These are phyloP conservation scores for Fusarium sp. DNA, from an alignment of 2,329 filamentous ascomycete genomes.

Conservation along the genomic window DNA sequence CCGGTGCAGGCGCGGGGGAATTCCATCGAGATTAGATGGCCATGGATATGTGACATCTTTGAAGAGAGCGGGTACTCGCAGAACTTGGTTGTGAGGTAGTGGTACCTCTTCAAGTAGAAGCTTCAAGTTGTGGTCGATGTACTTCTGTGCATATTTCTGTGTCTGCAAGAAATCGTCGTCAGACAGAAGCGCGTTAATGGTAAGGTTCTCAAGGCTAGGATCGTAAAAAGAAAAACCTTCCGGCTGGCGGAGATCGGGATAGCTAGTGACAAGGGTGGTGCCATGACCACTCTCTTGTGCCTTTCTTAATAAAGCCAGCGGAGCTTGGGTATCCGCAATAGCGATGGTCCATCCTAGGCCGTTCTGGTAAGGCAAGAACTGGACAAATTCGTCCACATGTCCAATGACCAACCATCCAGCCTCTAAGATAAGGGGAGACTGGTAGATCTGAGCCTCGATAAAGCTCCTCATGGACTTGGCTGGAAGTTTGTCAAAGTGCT, in stretches of 20 bases:
- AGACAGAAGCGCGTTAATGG: slow-evolving; percentile 25
- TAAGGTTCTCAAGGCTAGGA: not conserved
- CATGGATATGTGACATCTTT: not conserved
- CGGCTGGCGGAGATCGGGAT: slow-evolving; percentile 8
- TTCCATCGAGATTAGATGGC: not conserved
- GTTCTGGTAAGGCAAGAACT: slow-evolving; percentile 24
- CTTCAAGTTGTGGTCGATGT: slow-evolving; percentile 39
- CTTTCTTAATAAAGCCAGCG: slow-evolving; percentile 42
- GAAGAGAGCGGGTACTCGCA: slow-evolving; percentile 41
- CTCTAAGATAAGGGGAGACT: slow-evolving; percentile 15
- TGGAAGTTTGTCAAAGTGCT: slow-evolving; percentile 38
- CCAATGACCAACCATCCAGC: slow-evolving; percentile 41
- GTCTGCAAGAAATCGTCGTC: slow-evolving; percentile 17
- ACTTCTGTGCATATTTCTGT: slow-evolving; percentile 9
- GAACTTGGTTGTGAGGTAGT: slow-evolving; percentile 35
- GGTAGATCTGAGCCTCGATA: too few relatives aligned
- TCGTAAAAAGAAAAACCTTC: slow-evolving; percentile 2
- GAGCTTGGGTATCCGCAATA: slow-evolving; percentile 40
- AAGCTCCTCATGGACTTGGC: too few relatives aligned
- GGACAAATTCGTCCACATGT: slow-evolving; percentile 44
- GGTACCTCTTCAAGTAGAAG: slow-evolving; percentile 42
- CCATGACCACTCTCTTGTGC: slow-evolving; percentile 45
- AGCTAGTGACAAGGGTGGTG: not conserved
- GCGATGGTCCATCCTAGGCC: slow-evolving; percentile 45
- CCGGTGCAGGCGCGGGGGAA: not conserved